Evolutionary conservation across 2,329 filamentous ascomycete species (phyloP), one percentile per base, ranked within the genome.

Genomic region (Colletotrichum acutatum): DNA sequence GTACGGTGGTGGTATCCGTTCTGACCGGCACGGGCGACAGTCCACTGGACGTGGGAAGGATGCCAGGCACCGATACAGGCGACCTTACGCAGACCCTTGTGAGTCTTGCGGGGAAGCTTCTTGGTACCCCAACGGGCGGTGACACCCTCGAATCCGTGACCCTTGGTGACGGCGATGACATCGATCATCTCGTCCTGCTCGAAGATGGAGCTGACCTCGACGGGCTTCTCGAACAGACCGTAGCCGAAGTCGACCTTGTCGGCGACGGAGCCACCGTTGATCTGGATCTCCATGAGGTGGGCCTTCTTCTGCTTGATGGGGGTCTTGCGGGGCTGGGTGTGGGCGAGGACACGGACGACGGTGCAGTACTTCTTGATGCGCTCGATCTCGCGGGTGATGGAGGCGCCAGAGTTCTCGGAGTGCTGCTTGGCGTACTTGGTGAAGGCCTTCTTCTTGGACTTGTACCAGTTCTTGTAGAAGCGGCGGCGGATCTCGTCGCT

Each of bases 401-500:
- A 95, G 80, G 94, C 89, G 83, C 95, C 95, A 88, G 87, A 94
- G 90, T 88, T 93, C 90, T 98, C 96, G 78, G 96, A 95, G 93
- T 98, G 95, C 93, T 97, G 96, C 95, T 98, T 99, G 90, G 97
- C 95, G 90, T 99, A 99, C 91, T 97, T 98, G 91, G 97, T 99
- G 91, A 99, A 99, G 76, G 97, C 97, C 96, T 99, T 99, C 95
- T 98, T 98, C 95, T 99, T 99, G 92, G 92, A 95, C 94, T 98
- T 98, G 94, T 99, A 99, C 97, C 97, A 99, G 94, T 99, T 99
- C 95, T 98, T 98, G 94, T 99, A 99, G 95, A 99, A 99, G 85
- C 97, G 94, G 84, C 97, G 94, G 93, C 98, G 98, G 87, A 99
- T 85, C 90, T 98, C 97, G 87, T 99, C 97, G 88, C 94, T 94